Base-by-base conservation (phyloP, 306 rosid genomes). In the Castanea mollissima region DNA sequence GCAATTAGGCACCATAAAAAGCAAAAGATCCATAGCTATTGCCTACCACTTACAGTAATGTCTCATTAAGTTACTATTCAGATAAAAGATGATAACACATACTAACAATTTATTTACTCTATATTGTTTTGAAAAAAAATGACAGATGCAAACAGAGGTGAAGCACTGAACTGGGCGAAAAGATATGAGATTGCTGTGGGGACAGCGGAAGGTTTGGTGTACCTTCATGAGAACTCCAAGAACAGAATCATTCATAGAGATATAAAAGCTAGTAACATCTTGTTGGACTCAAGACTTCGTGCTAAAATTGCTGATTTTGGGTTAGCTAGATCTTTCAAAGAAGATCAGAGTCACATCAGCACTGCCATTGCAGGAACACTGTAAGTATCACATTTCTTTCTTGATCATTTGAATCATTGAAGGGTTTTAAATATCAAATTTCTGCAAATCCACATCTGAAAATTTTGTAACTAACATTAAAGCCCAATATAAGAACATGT, bases 291-390 rank as follows among this genome's bases (percentile, higher is more conserved):
- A 35, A 91, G 85, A 88, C 85, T 90, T 76, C 91, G 91, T 3
- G 90, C 99, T 18, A 95, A 91, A 82, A 93, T 95, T 76, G 99
- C 99, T 5, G 99, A 95, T 89, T 95, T 95, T 76, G 99, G 99
- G 73, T 86, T 93, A 82, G 99, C 99, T 19, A 89, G 98, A 75
- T 87, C 97, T 72, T 95, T 93, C 75, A 89, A 91, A 81, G 97
- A 90, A 72, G 95, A 93, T 72, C 76, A 91, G 88, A 95, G 97
- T 71, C 99, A 95, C 80, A 93, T 95, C 46, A 95, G 98, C 78
- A 95, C 99, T 3, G 97, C 93, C 70, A 90, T 95, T 72, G 99
- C 98, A 70, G 99, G 99, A 83, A 93, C 99, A 41, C 63, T 95
- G 98, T 95, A 82, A 83, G 93, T 59, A 35, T 20, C 55, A 59